A percentile compares a stretch with the other conserved stretches of the same genome.
Conservation (phyloP, 192 early-diverging fungal species). For the Spinellus fusiger region DNA sequence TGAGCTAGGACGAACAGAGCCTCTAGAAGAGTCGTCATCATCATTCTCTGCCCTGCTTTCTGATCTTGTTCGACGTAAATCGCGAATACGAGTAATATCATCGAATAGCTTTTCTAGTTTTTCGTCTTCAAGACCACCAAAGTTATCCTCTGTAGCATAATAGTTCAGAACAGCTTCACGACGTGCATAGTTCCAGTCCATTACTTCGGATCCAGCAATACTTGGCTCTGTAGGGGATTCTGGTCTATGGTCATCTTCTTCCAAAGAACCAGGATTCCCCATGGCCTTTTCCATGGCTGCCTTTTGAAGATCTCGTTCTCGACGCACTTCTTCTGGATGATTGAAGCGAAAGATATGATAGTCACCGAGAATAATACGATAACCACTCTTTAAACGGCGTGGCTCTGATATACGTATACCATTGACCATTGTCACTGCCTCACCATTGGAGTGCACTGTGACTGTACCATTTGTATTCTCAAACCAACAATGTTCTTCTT, state of each 20-base stretch:
- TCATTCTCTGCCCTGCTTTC: conserved; percentile 39
- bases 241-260: conserved; percentile 1
- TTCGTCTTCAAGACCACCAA: conserved; percentile 50
- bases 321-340: conserved; percentile 72
- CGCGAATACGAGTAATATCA: conserved; percentile 50
- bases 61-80: conserved; percentile 40
- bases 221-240: conserved; percentile 30
- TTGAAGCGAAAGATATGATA: conserved; percentile 80
- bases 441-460: conserved; percentile 50
- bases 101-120: conserved; percentile 50
- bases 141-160: conserved; percentile 32
- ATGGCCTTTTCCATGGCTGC: conserved; percentile 9
- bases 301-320: conserved; percentile 45
- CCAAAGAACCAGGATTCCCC: background rate
- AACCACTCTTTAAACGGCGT: conserved; percentile 57
- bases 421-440: conserved; percentile 67
- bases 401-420: conserved; percentile 55
- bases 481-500: conserved; percentile 55
- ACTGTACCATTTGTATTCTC: conserved; percentile 55
- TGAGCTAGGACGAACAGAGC: conserved; percentile 18
- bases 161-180: conserved; percentile 59
- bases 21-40: conserved; percentile 23
- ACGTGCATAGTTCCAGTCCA: conserved; percentile 76
- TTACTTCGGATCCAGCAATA: conserved; percentile 42
- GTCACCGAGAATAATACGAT: conserved; percentile 71